phyloP scores from a whole-genome alignment of 768 basidiomycete species.

The Calvatia gigantea region DNA sequence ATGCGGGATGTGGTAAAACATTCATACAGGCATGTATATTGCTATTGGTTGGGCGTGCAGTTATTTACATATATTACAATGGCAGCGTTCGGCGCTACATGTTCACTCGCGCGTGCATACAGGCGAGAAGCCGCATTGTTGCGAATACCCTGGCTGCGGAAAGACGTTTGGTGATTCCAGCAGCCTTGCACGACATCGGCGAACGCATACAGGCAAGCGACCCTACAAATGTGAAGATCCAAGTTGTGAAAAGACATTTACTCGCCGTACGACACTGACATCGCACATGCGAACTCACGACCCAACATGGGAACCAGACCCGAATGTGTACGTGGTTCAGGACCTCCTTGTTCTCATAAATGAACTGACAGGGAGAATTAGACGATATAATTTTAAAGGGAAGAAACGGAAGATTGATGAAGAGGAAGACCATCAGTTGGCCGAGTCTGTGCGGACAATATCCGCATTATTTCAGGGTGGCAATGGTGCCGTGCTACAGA shows the following conservation, averaged over 20 bases:
- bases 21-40: constrained; percentile 74
- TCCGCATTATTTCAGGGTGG: constrained; percentile 63
- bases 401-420: constrained; percentile 61
- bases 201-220: constrained; percentile 84
- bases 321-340: constrained; percentile 58
- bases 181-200: constrained; percentile 85
- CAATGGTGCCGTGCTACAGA: constrained; percentile 25
- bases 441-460: constrained; percentile 72
- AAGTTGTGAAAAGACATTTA: constrained; percentile 84
- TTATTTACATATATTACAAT: constrained; percentile 15
- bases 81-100: constrained; percentile 82
- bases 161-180: constrained; percentile 92
- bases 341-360: constrained; percentile 8
- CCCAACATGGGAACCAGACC: constrained; percentile 81
- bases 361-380: constrained; percentile 26
- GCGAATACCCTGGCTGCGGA: constrained; percentile 84
- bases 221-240: constrained; percentile 85
- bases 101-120: constrained; percentile 90
- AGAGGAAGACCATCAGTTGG: constrained; percentile 63
- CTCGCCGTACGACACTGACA: constrained; percentile 78
- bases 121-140: constrained; percentile 89
- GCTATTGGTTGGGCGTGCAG: not conserved
- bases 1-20: constrained; percentile 78
- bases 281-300: constrained; percentile 88
- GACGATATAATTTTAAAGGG: constrained; percentile 77